Evolutionary conservation across 345 rosid species (phyloP).

Genomic region (Gossypium ekmanianum): DNA sequence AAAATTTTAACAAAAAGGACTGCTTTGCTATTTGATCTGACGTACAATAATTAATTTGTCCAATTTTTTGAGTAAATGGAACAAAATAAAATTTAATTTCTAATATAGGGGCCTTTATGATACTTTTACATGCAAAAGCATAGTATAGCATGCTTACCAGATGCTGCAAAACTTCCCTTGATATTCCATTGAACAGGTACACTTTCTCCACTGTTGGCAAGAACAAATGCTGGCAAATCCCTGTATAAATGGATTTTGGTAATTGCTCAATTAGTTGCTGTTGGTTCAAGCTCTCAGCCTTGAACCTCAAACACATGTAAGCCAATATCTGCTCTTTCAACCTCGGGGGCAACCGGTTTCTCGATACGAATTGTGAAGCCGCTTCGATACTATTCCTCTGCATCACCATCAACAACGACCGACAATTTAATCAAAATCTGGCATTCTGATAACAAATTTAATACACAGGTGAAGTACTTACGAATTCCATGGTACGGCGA

Average conservation of each 20-base stretch:
- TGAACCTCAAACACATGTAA: conserved; percentile 86
- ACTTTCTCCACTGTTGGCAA: conserved; percentile 66
- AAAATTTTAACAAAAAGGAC: no score
- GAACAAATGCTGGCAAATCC: conserved; percentile 83
- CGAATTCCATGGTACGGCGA: conserved; percentile 95
- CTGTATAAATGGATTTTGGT: conserved; percentile 78
- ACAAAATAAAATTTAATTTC: no score
- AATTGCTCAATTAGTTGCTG: conserved; percentile 77
- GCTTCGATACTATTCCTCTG: conserved; percentile 92
- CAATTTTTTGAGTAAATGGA: no score
- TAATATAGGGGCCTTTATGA: no score
- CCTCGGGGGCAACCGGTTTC: conserved; percentile 72
- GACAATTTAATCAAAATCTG: not conserved
- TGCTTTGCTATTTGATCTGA: no score
- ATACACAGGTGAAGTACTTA: conserved; percentile 27
- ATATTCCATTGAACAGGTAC: conserved; percentile 65
- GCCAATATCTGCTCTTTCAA: conserved; percentile 82
- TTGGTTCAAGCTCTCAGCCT: conserved; percentile 89
- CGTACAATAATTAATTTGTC: no score
- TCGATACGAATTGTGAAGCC: conserved; percentile 66
- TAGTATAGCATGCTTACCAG: conserved; percentile 37
- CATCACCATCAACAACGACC: conserved; percentile 10
- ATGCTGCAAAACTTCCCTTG: conserved; percentile 55
- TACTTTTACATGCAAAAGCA: no score
- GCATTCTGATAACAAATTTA: not conserved